These are phyloP conservation scores for Aeminium ludgeri DNA, from an alignment of 495 filamentous ascomycete species.

Conservation along the genomic window DNA sequence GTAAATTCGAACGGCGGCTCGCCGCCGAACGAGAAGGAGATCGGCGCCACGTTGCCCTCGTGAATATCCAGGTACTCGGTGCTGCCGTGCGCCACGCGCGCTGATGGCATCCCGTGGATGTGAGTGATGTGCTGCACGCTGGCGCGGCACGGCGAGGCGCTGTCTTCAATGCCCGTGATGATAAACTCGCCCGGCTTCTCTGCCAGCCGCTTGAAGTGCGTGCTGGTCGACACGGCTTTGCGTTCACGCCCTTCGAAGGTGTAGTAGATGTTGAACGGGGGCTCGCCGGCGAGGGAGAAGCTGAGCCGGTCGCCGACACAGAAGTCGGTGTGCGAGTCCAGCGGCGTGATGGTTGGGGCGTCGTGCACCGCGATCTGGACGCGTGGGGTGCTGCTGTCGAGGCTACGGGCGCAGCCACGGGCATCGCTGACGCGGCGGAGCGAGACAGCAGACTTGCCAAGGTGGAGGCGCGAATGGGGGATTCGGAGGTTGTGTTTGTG, in stretches of 20 bases:
- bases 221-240: conserved; percentile 59
- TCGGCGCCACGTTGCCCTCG: conserved; percentile 82
- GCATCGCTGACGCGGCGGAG: conserved; percentile 79
- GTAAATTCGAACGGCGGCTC: conserved; percentile 96
- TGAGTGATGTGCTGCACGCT: conserved; percentile 55
- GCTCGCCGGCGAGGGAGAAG: conserved; percentile 71
- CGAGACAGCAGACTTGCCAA: conserved; percentile 69
- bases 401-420: conserved; percentile 61
- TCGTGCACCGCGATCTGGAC: conserved; percentile 83
- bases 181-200: conserved; percentile 76
- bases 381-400: conserved; percentile 43
- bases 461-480: conserved; percentile 60
- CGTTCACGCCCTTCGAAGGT: conserved; percentile 60
- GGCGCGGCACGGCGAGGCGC: conserved; percentile 67
- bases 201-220: conserved; percentile 77
- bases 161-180: conserved; percentile 70
- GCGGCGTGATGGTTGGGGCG: conserved; percentile 69
- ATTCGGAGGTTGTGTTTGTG: conserved; percentile 64
- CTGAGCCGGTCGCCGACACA: conserved; percentile 89
- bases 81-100: conserved; percentile 66
- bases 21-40: conserved; percentile 84
- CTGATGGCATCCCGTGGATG: conserved; percentile 83
- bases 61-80: conserved; percentile 78
- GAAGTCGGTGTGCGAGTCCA: conserved; percentile 78
- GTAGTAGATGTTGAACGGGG: conserved; percentile 87